These are phyloP conservation scores for Russula emetica DNA, from an alignment of 768 basidiomycete genomes.

Conservation along the genomic window DNA sequence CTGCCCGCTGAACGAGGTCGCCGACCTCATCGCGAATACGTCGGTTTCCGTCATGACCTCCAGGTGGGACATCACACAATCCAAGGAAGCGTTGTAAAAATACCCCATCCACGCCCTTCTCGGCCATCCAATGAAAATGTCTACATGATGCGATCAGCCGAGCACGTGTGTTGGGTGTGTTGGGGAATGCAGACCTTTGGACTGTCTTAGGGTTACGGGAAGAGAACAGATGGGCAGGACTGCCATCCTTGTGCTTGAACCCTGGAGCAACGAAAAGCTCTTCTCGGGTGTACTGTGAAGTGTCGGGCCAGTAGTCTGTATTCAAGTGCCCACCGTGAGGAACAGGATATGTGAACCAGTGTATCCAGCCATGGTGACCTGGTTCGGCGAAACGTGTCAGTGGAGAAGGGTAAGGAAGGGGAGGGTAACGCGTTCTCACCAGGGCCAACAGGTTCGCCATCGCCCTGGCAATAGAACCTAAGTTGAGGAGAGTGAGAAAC, in stretches of 20 bases:
- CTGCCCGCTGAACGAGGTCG: conserved; percentile 65
- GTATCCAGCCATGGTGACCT: conserved; percentile 83
- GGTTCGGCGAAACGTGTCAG: not conserved
- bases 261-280: conserved; percentile 72
- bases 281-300: conserved; percentile 61
- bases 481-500: not conserved
- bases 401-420: not conserved
- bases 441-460: conserved; percentile 62
- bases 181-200: conserved; percentile 39
- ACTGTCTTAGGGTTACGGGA: conserved; percentile 74
- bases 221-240: conserved; percentile 70
- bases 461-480: conserved; percentile 71
- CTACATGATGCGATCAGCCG: conserved; percentile 28
- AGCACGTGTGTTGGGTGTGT: conserved; percentile 22
- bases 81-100: conserved; percentile 77
- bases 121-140: conserved; percentile 83
- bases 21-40: conserved; percentile 70
- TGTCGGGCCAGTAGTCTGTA: conserved; percentile 77
- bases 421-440: conserved; percentile 36
- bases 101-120: conserved; percentile 73
- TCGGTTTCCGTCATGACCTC: conserved; percentile 51
- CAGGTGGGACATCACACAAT: conserved; percentile 54
- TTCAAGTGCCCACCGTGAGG: conserved; percentile 66
- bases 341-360: conserved; percentile 74
- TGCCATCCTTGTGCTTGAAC: conserved; percentile 50